Conservation (phyloP, 2,329 filamentous ascomycete species). For the Dothideomycetidae sp. region DNA sequence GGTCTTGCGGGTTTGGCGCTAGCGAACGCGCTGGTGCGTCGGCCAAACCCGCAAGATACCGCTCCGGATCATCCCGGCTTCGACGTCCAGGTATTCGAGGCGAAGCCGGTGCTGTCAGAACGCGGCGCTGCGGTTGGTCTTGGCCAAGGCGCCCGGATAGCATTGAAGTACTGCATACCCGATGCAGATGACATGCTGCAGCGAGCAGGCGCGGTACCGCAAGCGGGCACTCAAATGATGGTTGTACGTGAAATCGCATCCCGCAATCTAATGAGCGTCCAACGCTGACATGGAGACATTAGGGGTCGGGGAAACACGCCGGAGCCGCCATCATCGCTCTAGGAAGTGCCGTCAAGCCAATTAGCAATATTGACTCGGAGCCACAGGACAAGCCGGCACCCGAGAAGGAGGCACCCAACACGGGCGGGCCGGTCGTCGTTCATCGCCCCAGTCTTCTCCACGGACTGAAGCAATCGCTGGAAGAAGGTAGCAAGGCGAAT, state of each 20-base stretch:
- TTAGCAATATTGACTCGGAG: background rate
- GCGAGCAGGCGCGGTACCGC: background rate
- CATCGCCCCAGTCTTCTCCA: background rate
- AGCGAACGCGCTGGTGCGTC: slow-evolving; percentile 32
- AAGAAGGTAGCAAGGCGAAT: background rate
- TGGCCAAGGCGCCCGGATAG: background rate
- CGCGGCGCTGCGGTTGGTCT: background rate
- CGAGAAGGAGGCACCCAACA: background rate
- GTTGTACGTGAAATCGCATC: too few relatives aligned
- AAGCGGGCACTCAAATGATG: background rate
- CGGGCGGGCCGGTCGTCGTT: background rate
- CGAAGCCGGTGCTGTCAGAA: background rate
- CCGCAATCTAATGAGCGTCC: background rate
- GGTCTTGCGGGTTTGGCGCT: slow-evolving; percentile 30
- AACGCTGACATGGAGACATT: background rate
- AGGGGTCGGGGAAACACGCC: background rate
- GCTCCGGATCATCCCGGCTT: background rate
- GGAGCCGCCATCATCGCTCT: too few relatives aligned
- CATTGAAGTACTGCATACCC: background rate
- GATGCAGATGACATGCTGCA: background rate
- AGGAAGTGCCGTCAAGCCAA: too few relatives aligned
- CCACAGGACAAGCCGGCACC: too few relatives aligned
- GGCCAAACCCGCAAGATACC: background rate
- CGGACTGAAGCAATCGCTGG: background rate
- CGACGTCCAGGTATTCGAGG: background rate